Conservation (phyloP, 2,329 filamentous ascomycete genomes). For the Penicillium palitans region DNA sequence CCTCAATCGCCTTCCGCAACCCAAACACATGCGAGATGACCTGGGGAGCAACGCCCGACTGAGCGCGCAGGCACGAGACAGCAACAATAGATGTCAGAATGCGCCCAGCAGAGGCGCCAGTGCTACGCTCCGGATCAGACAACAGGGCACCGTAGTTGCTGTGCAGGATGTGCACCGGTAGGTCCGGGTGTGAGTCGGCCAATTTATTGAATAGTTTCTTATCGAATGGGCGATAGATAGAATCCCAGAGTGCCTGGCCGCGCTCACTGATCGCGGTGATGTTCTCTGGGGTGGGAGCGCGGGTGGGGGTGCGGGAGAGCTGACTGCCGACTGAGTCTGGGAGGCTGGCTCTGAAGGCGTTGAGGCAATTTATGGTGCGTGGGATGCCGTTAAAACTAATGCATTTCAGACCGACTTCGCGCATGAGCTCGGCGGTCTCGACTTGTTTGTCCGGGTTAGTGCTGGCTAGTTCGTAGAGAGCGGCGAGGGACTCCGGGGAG, state of each 20-base stretch:
- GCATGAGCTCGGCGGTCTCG: conserved; percentile 42
- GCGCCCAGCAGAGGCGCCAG: conserved; percentile 59
- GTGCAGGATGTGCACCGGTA: conserved; percentile 76
- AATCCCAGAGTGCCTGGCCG: conserved; percentile 70
- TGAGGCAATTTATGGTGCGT: conserved; percentile 78
- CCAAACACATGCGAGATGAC: conserved; percentile 81
- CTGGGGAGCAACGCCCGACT: conserved; percentile 80
- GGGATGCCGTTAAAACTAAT: conserved; percentile 62
- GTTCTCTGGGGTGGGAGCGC: conserved; percentile 54
- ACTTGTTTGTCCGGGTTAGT: conserved; percentile 27
- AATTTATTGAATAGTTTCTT: conserved; percentile 70
- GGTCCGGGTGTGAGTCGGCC: conserved; percentile 72
- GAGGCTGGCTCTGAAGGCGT: conserved; percentile 66
- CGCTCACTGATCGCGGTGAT: conserved; percentile 57
- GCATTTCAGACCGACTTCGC: conserved; percentile 50
- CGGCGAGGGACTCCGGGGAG: conserved; percentile 65
- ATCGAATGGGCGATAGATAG: conserved; percentile 74
- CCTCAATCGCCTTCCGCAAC: conserved; percentile 70
- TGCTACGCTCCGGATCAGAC: conserved; percentile 58
- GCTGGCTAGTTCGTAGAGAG: conserved; percentile 21
- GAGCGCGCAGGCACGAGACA: conserved; percentile 71
- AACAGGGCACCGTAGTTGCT: conserved; percentile 74
- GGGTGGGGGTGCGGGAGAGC: conserved; percentile 60
- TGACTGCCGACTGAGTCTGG: conserved; percentile 55
- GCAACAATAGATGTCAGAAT: conserved; percentile 72